phyloP scores from a whole-genome alignment of 768 basidiomycete genomes.

The Rubroboletus satanas region DNA sequence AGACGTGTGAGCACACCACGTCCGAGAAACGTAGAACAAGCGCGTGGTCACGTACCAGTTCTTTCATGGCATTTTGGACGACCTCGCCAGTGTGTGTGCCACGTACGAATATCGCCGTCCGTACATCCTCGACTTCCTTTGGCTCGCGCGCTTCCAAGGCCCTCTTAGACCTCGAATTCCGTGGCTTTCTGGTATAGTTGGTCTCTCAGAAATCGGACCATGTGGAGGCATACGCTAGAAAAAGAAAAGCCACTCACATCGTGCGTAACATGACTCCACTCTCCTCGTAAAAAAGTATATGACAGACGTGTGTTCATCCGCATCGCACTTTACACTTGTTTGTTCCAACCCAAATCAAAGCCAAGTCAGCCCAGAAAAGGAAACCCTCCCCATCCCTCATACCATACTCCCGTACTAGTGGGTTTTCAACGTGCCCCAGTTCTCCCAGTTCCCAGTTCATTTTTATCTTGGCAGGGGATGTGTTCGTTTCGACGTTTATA shows the following conservation, averaged over 20 bases:
- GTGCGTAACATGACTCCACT: constrained; percentile 24
- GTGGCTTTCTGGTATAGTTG: constrained; percentile 65
- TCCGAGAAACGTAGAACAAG: not conserved
- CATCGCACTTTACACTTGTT: not conserved
- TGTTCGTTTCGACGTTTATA: no score
- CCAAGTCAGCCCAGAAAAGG: not conserved
- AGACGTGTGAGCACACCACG: not conserved
- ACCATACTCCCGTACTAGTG: not conserved
- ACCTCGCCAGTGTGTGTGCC: constrained; percentile 84
- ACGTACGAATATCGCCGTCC: constrained; percentile 86
- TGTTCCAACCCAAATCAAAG: not conserved
- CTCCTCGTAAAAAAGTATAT: no score
- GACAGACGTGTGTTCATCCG: not conserved
- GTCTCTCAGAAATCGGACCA: not conserved
- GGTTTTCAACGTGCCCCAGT: no score
- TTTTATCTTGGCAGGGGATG: no score
- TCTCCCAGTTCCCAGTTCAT: no score
- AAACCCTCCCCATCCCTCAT: not conserved
- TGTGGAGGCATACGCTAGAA: not conserved
- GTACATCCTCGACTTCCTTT: constrained; percentile 84
- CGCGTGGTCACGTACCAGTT: constrained; percentile 56
- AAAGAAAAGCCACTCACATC: constrained; percentile 21
- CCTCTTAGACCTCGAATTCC: constrained; percentile 93
- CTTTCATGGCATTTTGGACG: constrained; percentile 78
- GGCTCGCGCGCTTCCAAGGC: constrained; percentile 82